phyloP scores from a whole-genome alignment of 306 rosid genomes.

The Castanea mollissima region DNA sequence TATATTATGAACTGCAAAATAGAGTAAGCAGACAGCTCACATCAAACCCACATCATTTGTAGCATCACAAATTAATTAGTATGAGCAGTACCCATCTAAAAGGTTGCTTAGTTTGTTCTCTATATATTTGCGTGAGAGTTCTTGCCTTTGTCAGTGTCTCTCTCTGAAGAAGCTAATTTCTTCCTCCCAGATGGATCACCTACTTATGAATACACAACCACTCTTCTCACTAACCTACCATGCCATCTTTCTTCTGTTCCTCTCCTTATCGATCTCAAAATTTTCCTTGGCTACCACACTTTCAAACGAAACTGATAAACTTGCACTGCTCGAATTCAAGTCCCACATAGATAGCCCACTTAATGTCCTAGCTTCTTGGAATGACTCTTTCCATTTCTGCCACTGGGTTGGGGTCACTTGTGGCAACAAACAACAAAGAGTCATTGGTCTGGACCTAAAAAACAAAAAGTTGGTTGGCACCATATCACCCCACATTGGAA shows the following conservation, averaged over 20 bases:
- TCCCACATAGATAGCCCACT: not conserved
- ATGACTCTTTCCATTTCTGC: constrained; percentile 16
- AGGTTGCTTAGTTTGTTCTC: no score
- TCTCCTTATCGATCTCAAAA: not conserved
- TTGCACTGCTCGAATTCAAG: constrained; percentile 12
- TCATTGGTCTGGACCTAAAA: not conserved
- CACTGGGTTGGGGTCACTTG: constrained; percentile 15
- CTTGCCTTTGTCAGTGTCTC: no score
- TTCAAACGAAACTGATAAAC: constrained; percentile 1
- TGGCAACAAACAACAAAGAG: constrained; percentile 3
- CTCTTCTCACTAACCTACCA: not conserved
- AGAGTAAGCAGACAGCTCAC: no score
- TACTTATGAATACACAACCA: not conserved
- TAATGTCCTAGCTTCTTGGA: not conserved
- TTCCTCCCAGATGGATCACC: not conserved
- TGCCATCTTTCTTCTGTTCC: not conserved
- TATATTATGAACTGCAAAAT: no score
- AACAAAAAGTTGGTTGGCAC: not conserved
- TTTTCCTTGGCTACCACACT: not conserved
- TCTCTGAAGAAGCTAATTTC: not conserved
- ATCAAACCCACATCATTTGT: no score
- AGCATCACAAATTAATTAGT: no score
- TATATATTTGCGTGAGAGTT: no score
- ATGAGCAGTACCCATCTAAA: no score
- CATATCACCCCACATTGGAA: constrained; percentile 10